Conservation (phyloP, 2,329 filamentous ascomycete genomes). For the Aspergillus novoparasiticus region DNA sequence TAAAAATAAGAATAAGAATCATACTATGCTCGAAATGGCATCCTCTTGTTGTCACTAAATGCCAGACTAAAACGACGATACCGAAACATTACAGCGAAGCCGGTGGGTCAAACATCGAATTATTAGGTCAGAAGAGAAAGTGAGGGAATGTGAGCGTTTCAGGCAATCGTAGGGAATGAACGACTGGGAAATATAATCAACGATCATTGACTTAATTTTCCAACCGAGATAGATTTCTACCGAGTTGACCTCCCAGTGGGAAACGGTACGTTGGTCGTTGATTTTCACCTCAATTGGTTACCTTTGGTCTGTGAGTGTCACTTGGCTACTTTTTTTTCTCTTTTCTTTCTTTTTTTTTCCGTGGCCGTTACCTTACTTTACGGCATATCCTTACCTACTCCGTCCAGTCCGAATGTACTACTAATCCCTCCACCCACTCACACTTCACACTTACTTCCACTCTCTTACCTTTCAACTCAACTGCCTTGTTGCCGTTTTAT, state of each 20-base stretch:
- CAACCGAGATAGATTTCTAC: background rate
- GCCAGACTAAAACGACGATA: constrained; percentile 1
- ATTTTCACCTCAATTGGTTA: background rate
- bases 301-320: background rate
- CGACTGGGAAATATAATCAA: no score
- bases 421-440: constrained; percentile 8
- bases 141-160: background rate
- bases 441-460: constrained; percentile 9
- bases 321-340: background rate
- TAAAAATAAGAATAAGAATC: constrained; percentile 7
- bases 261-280: background rate
- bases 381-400: constrained; percentile 2
- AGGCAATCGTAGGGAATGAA: background rate
- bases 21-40: constrained; percentile 1
- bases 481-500: constrained; percentile 4
- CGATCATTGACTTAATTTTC: background rate
- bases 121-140: background rate
- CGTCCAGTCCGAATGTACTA: constrained; percentile 3
- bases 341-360: background rate
- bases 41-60: background rate
- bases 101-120: background rate
- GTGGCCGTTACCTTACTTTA: constrained; percentile 5
- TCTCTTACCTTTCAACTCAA: constrained; percentile 6
- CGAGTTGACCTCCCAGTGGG: background rate
- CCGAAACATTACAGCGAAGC: background rate